Evolutionary conservation across 352 stramenopile species (phyloP).

Genomic region (Elongisporangium prolatum): DNA sequence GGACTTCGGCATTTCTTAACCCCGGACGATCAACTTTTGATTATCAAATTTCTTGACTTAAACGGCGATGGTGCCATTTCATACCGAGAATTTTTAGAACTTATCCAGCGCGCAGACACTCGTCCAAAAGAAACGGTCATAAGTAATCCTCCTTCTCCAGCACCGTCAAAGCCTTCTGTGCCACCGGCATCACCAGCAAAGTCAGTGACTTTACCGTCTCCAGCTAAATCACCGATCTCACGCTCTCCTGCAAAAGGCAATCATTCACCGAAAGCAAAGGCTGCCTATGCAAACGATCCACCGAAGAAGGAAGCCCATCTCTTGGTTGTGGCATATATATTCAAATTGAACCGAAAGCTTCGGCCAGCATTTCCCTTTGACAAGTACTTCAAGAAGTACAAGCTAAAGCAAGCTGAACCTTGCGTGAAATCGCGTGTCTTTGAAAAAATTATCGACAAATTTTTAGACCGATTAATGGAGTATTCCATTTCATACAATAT

Average conservation of each 20-base stretch:
- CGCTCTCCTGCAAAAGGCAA: background rate
- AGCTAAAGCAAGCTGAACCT: conserved; percentile 22
- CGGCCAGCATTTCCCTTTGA: conserved; percentile 56
- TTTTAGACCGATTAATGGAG: conserved; percentile 52
- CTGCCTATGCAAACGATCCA: conserved; percentile 6
- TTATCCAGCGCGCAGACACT: conserved; percentile 38
- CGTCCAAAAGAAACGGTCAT: conserved; percentile 16
- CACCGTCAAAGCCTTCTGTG: conserved; percentile 8
- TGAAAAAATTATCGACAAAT: conserved; percentile 75
- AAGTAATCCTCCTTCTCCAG: conserved; percentile 7
- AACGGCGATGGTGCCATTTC: conserved; percentile 59
- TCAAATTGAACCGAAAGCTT: conserved; percentile 42
- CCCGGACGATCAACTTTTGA: conserved; percentile 51
- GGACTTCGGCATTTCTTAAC: conserved; percentile 56
- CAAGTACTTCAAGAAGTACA: conserved; percentile 77
- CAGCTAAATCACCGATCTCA: conserved; percentile 6
- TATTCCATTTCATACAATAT: conserved; percentile 58
- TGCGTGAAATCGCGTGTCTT: conserved; percentile 58
- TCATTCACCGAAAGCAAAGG: background rate
- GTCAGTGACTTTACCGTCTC: conserved; percentile 7
- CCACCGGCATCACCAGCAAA: conserved; percentile 2
- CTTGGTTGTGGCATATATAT: conserved; percentile 29
- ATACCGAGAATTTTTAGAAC: conserved; percentile 64
- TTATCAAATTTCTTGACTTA: conserved; percentile 66
- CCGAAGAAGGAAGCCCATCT: conserved; percentile 6